A percentile compares a stretch with the other conserved stretches of the same genome.
Evolutionary conservation across 2,329 filamentous ascomycete species (phyloP).

Genomic region (Alternaria postmessia): DNA sequence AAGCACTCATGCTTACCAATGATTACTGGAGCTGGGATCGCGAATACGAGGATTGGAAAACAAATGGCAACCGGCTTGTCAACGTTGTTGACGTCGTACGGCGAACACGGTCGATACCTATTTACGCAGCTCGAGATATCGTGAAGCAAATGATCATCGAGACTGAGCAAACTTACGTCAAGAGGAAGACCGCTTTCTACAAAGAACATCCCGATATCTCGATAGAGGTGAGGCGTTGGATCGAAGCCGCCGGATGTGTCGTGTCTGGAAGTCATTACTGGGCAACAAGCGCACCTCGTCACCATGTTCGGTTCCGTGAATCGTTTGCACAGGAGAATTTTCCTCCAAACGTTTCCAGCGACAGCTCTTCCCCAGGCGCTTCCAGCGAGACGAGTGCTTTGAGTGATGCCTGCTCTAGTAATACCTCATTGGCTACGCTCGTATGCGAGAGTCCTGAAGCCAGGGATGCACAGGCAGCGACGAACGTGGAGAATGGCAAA

Average conservation of each 20-base stretch:
- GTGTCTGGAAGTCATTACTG: neutral
- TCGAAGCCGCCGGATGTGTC: neutral
- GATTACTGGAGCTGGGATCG: conserved; percentile 7
- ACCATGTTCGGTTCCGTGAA: neutral
- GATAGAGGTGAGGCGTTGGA: neutral
- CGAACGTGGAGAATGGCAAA: no score
- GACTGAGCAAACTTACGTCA: neutral
- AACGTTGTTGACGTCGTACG: neutral
- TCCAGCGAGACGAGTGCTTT: no score
- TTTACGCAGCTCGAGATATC: neutral
- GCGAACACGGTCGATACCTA: neutral
- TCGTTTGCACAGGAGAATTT: no score
- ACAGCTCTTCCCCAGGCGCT: no score
- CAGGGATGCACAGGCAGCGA: no score
- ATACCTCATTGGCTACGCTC: no score
- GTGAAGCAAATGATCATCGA: neutral
- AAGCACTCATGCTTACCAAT: neutral
- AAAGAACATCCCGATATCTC: neutral
- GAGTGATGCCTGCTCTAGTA: no score
- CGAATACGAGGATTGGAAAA: neutral
- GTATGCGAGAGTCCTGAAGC: no score
- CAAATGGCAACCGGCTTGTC: neutral
- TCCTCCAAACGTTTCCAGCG: rapidly evolving
- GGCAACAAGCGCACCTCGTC: neutral
- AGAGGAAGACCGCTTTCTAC: no score